phyloP scores from a whole-genome alignment of 352 stramenopile genomes.

The Phytophthora citrophthora region DNA sequence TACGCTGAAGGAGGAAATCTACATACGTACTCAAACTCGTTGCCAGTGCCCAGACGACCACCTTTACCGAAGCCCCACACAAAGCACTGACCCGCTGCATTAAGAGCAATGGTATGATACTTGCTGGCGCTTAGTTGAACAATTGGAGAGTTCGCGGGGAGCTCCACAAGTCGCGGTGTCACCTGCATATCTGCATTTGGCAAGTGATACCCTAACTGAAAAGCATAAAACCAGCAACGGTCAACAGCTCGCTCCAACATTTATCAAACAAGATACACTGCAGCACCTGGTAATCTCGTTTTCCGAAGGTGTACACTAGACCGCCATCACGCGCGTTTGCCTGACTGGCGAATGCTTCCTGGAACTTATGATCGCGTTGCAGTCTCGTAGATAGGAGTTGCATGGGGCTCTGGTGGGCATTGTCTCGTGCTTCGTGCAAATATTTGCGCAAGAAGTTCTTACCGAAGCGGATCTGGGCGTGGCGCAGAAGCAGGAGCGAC shows the following conservation, averaged over 20 bases:
- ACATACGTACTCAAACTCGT: conserved; percentile 74
- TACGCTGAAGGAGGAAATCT: not conserved
- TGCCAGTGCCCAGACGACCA: conserved; percentile 73
- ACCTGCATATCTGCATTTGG: conserved; percentile 80
- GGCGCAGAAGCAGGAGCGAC: conserved; percentile 71
- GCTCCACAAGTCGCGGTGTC: conserved; percentile 66
- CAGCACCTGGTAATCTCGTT: conserved; percentile 82
- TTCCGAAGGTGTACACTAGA: conserved; percentile 85
- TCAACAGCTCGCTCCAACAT: conserved; percentile 2
- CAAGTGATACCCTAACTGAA: conserved; percentile 82
- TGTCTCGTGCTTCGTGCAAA: conserved; percentile 56
- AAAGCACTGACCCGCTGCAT: conserved; percentile 67
- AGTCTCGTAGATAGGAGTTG: conserved; percentile 57
- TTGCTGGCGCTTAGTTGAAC: conserved; percentile 78
- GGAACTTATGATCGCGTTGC: not conserved
- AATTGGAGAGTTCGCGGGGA: conserved; percentile 56
- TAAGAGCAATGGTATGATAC: conserved; percentile 83
- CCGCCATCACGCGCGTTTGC: conserved; percentile 27
- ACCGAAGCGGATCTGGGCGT: conserved; percentile 57
- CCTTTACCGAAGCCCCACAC: conserved; percentile 88
- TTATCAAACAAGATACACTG: not conserved
- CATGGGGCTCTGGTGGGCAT: conserved; percentile 67
- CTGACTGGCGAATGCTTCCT: conserved; percentile 16
- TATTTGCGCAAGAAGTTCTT: conserved; percentile 59
- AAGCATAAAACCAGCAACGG: not conserved